Conservation (phyloP, 352 stramenopile species). For the Phytophthora crassamura region DNA sequence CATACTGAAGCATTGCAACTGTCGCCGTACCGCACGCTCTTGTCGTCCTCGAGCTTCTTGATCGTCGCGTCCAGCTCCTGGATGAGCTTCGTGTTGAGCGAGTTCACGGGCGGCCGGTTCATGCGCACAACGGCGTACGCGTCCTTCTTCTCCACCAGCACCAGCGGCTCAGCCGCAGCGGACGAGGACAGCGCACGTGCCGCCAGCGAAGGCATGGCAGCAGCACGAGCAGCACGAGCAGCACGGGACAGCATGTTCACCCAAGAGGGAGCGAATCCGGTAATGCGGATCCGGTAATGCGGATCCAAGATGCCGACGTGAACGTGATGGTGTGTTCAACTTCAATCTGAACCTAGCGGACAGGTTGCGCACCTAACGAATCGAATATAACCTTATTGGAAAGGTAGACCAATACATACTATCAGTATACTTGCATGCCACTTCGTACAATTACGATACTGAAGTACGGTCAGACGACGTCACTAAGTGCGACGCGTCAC, state of each 20-base stretch:
- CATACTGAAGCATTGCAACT: not conserved
- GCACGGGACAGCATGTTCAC: no score
- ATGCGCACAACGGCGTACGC: constrained; percentile 83
- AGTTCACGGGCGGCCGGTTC: constrained; percentile 85
- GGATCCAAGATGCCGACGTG: constrained; percentile 49
- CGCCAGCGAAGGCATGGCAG: constrained; percentile 2
- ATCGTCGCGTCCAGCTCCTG: constrained; percentile 73
- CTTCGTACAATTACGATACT: no score
- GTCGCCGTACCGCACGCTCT: constrained; percentile 62
- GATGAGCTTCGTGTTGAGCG: constrained; percentile 81
- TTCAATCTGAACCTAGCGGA: constrained; percentile 17
- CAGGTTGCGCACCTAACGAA: not conserved
- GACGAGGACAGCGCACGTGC: constrained; percentile 42
- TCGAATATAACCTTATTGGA: not conserved
- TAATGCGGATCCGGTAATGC: no score
- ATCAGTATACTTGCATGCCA: not conserved
- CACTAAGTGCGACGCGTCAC: not conserved
- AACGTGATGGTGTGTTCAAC: no score
- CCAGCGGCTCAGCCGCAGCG: constrained; percentile 50
- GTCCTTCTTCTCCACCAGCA: constrained; percentile 77
- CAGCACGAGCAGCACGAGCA: no score
- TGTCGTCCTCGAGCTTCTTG: constrained; percentile 77
- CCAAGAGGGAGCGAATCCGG: no score
- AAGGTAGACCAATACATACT: not conserved
- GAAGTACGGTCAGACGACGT: constrained; percentile 2